Evolutionary conservation across 257 asterid genomes (phyloP), one percentile per base, ranked within the genome.

Genomic region (Nicotiana obtusifolia): DNA sequence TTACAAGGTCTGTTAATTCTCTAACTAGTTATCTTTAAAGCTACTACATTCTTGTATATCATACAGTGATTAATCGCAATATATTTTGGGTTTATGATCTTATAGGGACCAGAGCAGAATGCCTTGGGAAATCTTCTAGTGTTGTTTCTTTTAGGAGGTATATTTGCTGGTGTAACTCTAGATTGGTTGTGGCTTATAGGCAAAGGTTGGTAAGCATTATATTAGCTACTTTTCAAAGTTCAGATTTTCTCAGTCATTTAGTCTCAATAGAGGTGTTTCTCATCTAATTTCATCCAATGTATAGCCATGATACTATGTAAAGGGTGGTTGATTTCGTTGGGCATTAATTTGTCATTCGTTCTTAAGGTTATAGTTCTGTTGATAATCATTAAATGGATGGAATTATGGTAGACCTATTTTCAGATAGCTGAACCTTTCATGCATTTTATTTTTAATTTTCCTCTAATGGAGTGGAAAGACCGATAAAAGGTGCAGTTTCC

Each of bases 121-220:
- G 89, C 87, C 0, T 19, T 88, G 78, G 90, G 89, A 22, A 88
- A 88, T 66, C 73, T 88, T 20, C 83, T 85, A 33, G 90, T 87
- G 1, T 24, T 85, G 31, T 87, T 87, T 82, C 85, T 87, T 14
- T 3, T 87, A 17, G 88, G 90, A 76, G 88, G 90, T n/a, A 82
- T 87, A 80, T 87, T 82, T 80, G 82, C 88, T 19, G 90, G 90
- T 17, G 87, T 85, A 20, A 80, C 88, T 56, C 84, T 81, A 62
- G 89, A 83, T 64, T 88, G 91, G 89, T 80, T 88, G 80, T 86
- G 91, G 91, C 86, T 89, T 54, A 87, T 87, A 28, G 90, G 91
- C 20, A 80, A 88, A 84, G 88, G 91, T 28, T 88, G 90, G 91
- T 85, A 83, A 88, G 35, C 24, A 71, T 35, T 6, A 22, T 10